Conservation (phyloP, 805 yeast genomes). For the Kazachstania martiniae region DNA sequence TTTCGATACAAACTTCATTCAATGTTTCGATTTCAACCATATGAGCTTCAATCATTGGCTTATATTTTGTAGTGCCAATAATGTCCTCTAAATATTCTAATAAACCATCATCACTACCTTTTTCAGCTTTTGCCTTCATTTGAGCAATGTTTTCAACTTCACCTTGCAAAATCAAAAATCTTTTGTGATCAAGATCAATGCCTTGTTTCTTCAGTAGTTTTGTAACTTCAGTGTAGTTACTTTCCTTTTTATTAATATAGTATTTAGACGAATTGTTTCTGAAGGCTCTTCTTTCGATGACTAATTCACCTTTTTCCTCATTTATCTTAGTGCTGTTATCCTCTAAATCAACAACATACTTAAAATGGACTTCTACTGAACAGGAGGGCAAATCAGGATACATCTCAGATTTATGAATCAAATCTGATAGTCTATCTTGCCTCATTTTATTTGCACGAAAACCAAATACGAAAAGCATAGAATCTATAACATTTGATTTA, state of each 20-base stretch:
- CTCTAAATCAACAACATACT: slow-evolving; percentile 55
- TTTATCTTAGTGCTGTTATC: slow-evolving; percentile 36
- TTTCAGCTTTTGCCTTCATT: slow-evolving; percentile 96
- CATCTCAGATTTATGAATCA: slow-evolving; percentile 82
- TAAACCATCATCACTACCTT: slow-evolving; percentile 84
- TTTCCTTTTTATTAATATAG: slow-evolving; percentile 55
- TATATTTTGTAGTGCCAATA: slow-evolving; percentile 85
- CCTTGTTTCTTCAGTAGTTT: slow-evolving; percentile 65
- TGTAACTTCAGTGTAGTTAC: slow-evolving; percentile 74
- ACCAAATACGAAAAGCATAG: slow-evolving; percentile 92
- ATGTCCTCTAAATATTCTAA: slow-evolving; percentile 93
- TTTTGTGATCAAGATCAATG: slow-evolving; percentile 86
- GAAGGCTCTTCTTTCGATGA: slow-evolving; percentile 73
- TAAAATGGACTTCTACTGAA: slow-evolving; percentile 84
- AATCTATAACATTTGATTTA: slow-evolving; percentile 93
- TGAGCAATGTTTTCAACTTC: slow-evolving; percentile 98
- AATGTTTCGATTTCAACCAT: slow-evolving; percentile 53
- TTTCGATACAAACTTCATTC: slow-evolving; percentile 72
- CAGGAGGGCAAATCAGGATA: slow-evolving; percentile 60
- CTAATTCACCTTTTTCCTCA: slow-evolving; percentile 44
- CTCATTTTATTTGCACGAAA: slow-evolving; percentile 95
- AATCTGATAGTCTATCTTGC: slow-evolving; percentile 83
- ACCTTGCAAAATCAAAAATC: slow-evolving; percentile 92
- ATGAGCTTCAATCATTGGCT: slow-evolving; percentile 59
- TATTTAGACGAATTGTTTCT: slow-evolving; percentile 71